A percentile compares a stretch with the other conserved stretches of the same genome.
phyloP scores from a whole-genome alignment of 1,284 basidiomycete species.

The Austroboletus niveus region DNA sequence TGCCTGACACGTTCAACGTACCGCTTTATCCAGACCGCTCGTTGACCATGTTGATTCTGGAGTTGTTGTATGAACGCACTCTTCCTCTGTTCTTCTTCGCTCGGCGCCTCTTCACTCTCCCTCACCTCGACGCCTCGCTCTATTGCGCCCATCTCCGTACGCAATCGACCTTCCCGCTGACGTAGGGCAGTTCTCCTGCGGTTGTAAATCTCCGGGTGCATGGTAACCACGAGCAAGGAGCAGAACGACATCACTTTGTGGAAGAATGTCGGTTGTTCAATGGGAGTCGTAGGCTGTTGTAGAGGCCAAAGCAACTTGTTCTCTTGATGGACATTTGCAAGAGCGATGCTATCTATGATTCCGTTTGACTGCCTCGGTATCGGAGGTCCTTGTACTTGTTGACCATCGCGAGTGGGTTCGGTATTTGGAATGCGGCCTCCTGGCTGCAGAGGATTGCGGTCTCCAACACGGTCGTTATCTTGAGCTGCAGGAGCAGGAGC shows the following conservation, averaged over 20 bases:
- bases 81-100: constrained; percentile 31
- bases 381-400: constrained; percentile 24
- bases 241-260: constrained; percentile 57
- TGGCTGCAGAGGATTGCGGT: constrained; percentile 15
- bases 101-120: constrained; percentile 34
- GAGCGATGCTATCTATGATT: constrained; percentile 53
- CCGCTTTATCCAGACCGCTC: constrained; percentile 59
- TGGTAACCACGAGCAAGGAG: constrained; percentile 55
- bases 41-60: constrained; percentile 46
- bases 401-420: constrained; percentile 16
- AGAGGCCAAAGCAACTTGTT: constrained; percentile 45
- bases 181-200: constrained; percentile 58
- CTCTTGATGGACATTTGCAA: constrained; percentile 56
- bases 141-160: constrained; percentile 61
- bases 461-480: constrained; percentile 12
- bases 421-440: constrained; percentile 16
- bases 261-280: constrained; percentile 41
- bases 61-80: constrained; percentile 39
- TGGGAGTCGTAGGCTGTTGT: constrained; percentile 35
- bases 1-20: constrained; percentile 65
- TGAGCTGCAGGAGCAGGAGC: constrained; percentile 14
- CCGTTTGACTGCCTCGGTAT: constrained; percentile 32
- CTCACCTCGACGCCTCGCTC: constrained; percentile 35
- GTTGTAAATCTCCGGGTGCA: constrained; percentile 77
- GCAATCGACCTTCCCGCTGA: constrained; percentile 62